Percentiles rank a stretch among this genome's conserved stretches.
Conservation (phyloP, 768 basidiomycete species). For the Pleurotus giganteus region DNA sequence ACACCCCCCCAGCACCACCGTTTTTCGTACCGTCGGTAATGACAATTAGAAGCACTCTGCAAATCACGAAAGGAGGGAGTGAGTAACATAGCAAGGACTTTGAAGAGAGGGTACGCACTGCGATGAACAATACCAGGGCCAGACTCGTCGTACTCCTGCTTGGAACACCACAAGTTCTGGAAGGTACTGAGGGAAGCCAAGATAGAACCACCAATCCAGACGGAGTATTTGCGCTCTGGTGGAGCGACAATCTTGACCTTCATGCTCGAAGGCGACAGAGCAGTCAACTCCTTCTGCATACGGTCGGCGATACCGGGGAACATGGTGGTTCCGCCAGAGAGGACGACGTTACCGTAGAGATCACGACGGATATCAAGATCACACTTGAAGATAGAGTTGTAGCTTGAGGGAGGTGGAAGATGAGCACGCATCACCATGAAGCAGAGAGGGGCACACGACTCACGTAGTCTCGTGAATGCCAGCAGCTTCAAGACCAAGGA, state of each 20-base stretch:
- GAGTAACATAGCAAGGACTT: constrained; percentile 16
- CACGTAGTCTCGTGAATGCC: constrained; percentile 92
- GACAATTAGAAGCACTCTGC: constrained; percentile 16
- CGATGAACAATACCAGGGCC: constrained; percentile 49
- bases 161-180: constrained; percentile 84
- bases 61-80: not conserved
- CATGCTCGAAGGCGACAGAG: constrained; percentile 83
- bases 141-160: constrained; percentile 69
- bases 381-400: constrained; percentile 62
- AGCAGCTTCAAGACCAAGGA: constrained; percentile 83
- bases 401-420: constrained; percentile 23
- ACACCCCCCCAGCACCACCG: not conserved
- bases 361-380: constrained; percentile 51
- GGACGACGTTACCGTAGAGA: constrained; percentile 52
- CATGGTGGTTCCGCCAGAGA: constrained; percentile 59
- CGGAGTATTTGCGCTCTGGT: constrained; percentile 91
- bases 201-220: constrained; percentile 90
- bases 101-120: constrained; percentile 24
- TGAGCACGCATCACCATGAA: not conserved
- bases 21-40: not conserved
- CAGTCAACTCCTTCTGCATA: constrained; percentile 79
- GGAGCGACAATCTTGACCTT: constrained; percentile 95
- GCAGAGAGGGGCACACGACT: constrained; percentile 10
- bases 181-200: constrained; percentile 88
- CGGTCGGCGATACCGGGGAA: constrained; percentile 56